Conservation (phyloP, 1,139 yeast genomes). For the Scheffersomyces titani region DNA sequence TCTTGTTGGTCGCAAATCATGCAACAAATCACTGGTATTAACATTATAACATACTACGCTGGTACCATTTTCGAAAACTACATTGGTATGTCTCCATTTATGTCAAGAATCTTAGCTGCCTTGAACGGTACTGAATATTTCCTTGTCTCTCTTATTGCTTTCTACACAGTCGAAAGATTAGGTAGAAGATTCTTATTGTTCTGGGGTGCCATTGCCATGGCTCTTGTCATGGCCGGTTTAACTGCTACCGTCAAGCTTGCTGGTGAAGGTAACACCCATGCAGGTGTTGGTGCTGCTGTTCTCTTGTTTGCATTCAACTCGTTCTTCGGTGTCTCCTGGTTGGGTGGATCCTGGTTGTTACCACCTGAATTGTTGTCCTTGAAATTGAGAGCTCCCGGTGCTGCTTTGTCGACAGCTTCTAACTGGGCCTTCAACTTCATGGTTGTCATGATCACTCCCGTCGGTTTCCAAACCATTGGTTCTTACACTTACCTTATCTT, state of each 20-base stretch:
- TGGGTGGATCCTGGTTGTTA: constrained; percentile 27
- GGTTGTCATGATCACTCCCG: constrained; percentile 40
- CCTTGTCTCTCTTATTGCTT: constrained; percentile 46
- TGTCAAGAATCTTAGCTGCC: constrained; percentile 37
- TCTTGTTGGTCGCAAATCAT: constrained; percentile 49
- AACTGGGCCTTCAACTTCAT: constrained; percentile 39
- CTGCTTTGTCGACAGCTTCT: constrained; percentile 38
- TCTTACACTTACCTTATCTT: constrained; percentile 36
- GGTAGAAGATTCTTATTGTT: constrained; percentile 57
- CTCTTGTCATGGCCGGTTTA: constrained; percentile 32
- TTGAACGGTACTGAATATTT: constrained; percentile 31
- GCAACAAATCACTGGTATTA: constrained; percentile 48
- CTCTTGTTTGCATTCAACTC: constrained; percentile 39
- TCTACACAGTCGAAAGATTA: constrained; percentile 47
- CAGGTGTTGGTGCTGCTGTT: constrained; percentile 36
- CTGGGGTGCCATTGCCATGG: constrained; percentile 55
- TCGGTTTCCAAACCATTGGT: constrained; percentile 31
- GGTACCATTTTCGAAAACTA: constrained; percentile 46
- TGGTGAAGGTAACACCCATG: constrained; percentile 11
- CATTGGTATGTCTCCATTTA: constrained; percentile 39
- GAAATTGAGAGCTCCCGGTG: constrained; percentile 35
- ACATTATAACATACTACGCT: constrained; percentile 43
- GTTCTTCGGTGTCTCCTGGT: constrained; percentile 32
- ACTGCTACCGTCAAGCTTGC: constrained; percentile 32
- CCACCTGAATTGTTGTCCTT: constrained; percentile 38